A percentile compares a stretch with the other conserved stretches of the same genome.
Conservation (phyloP, 2,329 filamentous ascomycete species). For the Claviceps citrina region DNA sequence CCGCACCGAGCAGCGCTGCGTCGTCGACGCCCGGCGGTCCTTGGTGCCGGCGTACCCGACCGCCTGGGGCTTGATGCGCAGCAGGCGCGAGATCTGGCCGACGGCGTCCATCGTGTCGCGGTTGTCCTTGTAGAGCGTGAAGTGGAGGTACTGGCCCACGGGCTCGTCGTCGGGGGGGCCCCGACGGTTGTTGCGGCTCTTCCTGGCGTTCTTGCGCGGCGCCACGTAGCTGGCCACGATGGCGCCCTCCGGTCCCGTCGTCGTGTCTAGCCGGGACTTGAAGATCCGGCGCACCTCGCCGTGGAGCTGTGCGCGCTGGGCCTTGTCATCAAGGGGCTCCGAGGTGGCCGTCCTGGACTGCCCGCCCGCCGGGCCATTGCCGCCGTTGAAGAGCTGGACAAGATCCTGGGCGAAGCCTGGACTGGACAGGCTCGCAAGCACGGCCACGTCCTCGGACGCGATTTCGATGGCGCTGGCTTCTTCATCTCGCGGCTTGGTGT, state of each 20-base stretch:
- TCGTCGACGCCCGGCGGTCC: slow-evolving; percentile 73
- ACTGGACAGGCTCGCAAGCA: slow-evolving; percentile 26
- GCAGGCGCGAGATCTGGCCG: slow-evolving; percentile 55
- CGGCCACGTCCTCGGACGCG: slow-evolving; percentile 17
- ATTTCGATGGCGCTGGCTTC: slow-evolving; percentile 12
- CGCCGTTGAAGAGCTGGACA: slow-evolving; percentile 24
- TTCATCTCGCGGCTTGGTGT: slow-evolving; percentile 9
- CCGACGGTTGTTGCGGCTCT: slow-evolving; percentile 12
- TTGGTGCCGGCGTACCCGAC: slow-evolving; percentile 76
- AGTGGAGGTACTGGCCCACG: slow-evolving; percentile 67
- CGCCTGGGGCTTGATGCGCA: slow-evolving; percentile 59
- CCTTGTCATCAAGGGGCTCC: slow-evolving; percentile 28
- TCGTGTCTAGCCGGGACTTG: slow-evolving; percentile 59
- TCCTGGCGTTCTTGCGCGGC: slow-evolving; percentile 22
- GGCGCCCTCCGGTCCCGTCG: slow-evolving; percentile 41
- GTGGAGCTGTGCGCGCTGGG: slow-evolving; percentile 33
- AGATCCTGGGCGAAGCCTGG: slow-evolving; percentile 25
- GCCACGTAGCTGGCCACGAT: slow-evolving; percentile 52
- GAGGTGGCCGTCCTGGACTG: slow-evolving; percentile 23
- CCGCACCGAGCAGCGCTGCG: slow-evolving; percentile 59
- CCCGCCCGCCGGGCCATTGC: slow-evolving; percentile 16
- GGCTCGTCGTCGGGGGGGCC: slow-evolving; percentile 18
- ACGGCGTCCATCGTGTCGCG: slow-evolving; percentile 91
- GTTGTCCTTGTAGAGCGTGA: slow-evolving; percentile 91
- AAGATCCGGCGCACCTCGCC: slow-evolving; percentile 65